Conservation (phyloP, 768 basidiomycete species). For the Austroboletus eburneus region DNA sequence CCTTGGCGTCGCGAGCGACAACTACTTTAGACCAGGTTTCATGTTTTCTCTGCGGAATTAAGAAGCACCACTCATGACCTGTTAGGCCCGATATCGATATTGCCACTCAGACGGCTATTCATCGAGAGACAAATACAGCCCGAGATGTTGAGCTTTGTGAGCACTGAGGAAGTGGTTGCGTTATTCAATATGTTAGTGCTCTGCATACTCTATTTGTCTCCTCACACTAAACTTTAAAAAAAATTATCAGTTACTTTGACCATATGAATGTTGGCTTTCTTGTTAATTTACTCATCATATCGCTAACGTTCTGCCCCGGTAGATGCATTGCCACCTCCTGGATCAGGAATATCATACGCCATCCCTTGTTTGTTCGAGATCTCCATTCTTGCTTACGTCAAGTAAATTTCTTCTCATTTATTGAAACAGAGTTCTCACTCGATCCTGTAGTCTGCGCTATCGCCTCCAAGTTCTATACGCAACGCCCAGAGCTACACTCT, state of each 20-base stretch:
- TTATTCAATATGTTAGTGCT: conserved; percentile 81
- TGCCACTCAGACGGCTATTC: conserved; percentile 76
- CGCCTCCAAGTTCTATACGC: conserved; percentile 82
- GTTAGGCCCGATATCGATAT: conserved; percentile 80
- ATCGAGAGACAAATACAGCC: conserved; percentile 91
- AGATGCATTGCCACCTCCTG: conserved; percentile 80
- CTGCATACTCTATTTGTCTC: neutral
- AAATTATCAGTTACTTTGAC: conserved; percentile 77
- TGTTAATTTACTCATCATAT: neutral
- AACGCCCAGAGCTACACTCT: conserved; percentile 76
- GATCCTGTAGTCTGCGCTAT: conserved; percentile 80
- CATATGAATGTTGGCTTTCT: conserved; percentile 59
- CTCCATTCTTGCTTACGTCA: conserved; percentile 92
- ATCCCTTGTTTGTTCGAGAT: conserved; percentile 87
- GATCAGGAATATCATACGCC: conserved; percentile 92
- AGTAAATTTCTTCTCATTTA: conserved; percentile 45
- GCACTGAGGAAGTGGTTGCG: conserved; percentile 84
- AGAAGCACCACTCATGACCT: conserved; percentile 6
- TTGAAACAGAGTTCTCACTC: conserved; percentile 1
- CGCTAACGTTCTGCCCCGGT: conserved; percentile 10
- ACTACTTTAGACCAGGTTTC: conserved; percentile 90
- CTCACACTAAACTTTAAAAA: conserved; percentile 7
- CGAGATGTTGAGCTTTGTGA: conserved; percentile 87
- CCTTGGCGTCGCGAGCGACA: conserved; percentile 77
- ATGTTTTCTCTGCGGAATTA: conserved; percentile 2